These are phyloP conservation scores for Tripidium arundinaceum DNA, from an alignment of 202 grass and related monocot genomes.

Conservation along the genomic window DNA sequence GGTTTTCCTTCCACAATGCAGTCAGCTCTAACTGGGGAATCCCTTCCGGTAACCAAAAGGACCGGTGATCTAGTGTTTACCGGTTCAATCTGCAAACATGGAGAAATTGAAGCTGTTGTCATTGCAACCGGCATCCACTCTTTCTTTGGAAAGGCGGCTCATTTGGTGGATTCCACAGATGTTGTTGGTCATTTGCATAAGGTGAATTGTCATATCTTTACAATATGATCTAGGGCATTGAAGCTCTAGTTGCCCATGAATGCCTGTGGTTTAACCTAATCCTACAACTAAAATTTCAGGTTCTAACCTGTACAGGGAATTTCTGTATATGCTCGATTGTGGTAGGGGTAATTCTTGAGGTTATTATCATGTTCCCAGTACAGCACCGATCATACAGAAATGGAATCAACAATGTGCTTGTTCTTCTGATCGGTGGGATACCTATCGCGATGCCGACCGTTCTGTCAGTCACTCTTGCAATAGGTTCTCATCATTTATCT, in stretches of 20 bases:
- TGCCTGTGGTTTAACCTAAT: not conserved
- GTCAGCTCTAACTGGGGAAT: too few species aligned
- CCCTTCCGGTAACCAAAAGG: too few species aligned
- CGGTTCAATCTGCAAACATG: too few species aligned
- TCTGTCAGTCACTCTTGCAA: constrained; percentile 75
- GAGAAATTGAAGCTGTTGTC: too few species aligned
- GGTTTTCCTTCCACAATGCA: not conserved
- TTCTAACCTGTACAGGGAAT: constrained; percentile 80
- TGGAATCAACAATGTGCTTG: constrained; percentile 83
- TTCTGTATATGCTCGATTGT: constrained; percentile 82
- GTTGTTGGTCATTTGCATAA: constrained; percentile 82
- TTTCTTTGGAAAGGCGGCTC: too few species aligned
- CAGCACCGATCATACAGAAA: constrained; percentile 59
- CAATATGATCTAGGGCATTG: too few species aligned
- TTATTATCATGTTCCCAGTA: constrained; percentile 75
- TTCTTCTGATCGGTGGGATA: constrained; percentile 81
- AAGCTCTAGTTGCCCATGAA: not conserved
- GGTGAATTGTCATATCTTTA: constrained; percentile 21
- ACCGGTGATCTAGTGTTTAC: too few species aligned
- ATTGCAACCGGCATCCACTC: too few species aligned
- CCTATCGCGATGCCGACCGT: constrained; percentile 82
- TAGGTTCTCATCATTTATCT: constrained; percentile 70
- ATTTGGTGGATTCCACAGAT: not conserved
- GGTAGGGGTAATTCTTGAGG: constrained; percentile 64
- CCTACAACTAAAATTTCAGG: constrained; percentile 37